These are phyloP conservation scores for Zoysia pacifica DNA, from an alignment of 176 grass and related monocot species.

Conservation along the genomic window DNA sequence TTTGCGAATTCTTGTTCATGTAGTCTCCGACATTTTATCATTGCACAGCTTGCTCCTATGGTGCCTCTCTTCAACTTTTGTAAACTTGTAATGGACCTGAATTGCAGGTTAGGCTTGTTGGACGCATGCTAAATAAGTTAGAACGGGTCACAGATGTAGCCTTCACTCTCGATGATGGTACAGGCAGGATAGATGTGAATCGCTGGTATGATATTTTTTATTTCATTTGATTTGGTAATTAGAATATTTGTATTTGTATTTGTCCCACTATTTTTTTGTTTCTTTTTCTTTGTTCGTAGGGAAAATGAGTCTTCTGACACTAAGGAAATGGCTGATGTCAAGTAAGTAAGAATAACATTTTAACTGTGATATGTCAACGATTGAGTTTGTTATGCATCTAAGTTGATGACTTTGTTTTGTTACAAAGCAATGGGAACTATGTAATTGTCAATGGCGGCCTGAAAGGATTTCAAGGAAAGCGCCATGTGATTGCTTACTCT, in stretches of 20 bases:
- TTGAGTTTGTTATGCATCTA: background rate
- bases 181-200: conserved; percentile 69
- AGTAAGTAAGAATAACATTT: conserved; percentile 59
- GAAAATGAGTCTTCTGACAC: conserved; percentile 65
- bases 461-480: conserved; percentile 93
- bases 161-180: conserved; percentile 85
- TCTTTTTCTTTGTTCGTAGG: conserved; percentile 44
- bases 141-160: conserved; percentile 74
- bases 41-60: background rate
- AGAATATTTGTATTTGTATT: conserved; percentile 2
- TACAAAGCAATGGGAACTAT: conserved; percentile 72
- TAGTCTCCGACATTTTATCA: background rate
- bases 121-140: conserved; percentile 66
- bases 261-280: background rate
- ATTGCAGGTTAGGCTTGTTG: conserved; percentile 81
- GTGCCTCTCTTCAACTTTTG: background rate
- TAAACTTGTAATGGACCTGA: background rate
- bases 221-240: background rate
- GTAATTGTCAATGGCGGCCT: conserved; percentile 72
- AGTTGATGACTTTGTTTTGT: conserved; percentile 22
- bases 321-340: conserved; percentile 65
- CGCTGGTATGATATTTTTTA: conserved; percentile 61
- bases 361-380: conserved; percentile 5
- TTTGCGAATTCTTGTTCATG: conserved; percentile 14
- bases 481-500: conserved; percentile 66